phyloP scores from a whole-genome alignment of 1,284 basidiomycete genomes.

The Trichosporon asahii region DNA sequence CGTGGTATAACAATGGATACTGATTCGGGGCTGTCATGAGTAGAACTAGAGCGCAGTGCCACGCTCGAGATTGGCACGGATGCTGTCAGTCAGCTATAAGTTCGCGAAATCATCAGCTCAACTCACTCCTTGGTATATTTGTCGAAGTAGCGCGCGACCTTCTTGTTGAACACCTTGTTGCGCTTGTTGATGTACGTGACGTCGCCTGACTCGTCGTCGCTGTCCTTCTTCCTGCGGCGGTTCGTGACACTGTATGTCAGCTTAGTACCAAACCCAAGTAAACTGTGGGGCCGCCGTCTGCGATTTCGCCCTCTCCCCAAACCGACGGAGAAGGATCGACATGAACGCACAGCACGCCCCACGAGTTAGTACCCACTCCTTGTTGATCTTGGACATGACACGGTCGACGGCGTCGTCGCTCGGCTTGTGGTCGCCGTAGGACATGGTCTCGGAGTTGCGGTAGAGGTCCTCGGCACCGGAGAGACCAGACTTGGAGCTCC shows the following conservation, averaged over 20 bases:
- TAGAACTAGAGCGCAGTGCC: slow-evolving; percentile 74
- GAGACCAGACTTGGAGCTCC: slow-evolving; percentile 44
- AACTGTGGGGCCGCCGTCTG: not conserved
- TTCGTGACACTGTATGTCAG: slow-evolving; percentile 19
- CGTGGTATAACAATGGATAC: slow-evolving; percentile 6
- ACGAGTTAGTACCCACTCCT: slow-evolving; percentile 64
- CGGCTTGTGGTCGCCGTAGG: slow-evolving; percentile 92
- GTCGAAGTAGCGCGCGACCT: slow-evolving; percentile 96
- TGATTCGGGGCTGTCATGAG: not conserved
- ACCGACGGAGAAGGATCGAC: not conserved
- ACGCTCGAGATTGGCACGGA: slow-evolving; percentile 90
- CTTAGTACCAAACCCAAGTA: not conserved
- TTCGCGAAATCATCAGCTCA: not conserved
- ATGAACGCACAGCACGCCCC: not conserved
- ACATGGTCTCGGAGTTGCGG: slow-evolving; percentile 80
- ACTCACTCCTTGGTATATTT: slow-evolving; percentile 81
- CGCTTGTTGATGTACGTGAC: slow-evolving; percentile 99
- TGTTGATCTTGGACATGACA: slow-evolving; percentile 85
- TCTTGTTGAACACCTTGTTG: slow-evolving; percentile 98
- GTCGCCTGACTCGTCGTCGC: slow-evolving; percentile 87
- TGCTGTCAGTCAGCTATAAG: slow-evolving; percentile 49
- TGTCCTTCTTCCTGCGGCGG: slow-evolving; percentile 61
- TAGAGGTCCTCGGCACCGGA: slow-evolving; percentile 73
- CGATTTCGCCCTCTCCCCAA: not conserved
- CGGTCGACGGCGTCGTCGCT: slow-evolving; percentile 91